A percentile compares a stretch with the other conserved stretches of the same genome.
Evolutionary conservation across 768 basidiomycete species (phyloP).

Genomic region (Calocybe gangraenosa): DNA sequence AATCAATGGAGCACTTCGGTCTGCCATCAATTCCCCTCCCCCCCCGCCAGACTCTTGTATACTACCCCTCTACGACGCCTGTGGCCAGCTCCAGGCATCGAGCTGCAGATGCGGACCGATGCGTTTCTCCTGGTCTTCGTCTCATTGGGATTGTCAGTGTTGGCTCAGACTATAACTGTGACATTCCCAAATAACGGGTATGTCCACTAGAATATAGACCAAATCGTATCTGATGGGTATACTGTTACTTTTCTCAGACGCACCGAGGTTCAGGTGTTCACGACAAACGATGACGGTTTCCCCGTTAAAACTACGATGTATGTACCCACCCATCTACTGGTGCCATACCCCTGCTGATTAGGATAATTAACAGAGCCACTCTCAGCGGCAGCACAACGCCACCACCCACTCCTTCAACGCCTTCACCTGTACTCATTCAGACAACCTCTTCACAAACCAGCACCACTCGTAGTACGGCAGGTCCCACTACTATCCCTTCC

Average conservation of each 20-base stretch:
- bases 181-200: constrained; percentile 7
- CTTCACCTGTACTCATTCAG: too few relatives aligned
- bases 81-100: constrained; percentile 4
- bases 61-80: background rate
- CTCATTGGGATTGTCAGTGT: background rate
- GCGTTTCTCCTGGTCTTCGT: background rate
- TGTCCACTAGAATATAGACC: background rate
- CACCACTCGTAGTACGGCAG: background rate
- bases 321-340: background rate
- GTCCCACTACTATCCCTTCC: constrained; percentile 2
- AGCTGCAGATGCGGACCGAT: constrained; percentile 9
- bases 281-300: constrained; percentile 4
- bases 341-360: background rate
- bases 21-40: constrained; percentile 3
- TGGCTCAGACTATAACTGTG: constrained; percentile 10
- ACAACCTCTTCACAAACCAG: background rate
- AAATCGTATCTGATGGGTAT: background rate
- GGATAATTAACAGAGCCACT: constrained; percentile 6
- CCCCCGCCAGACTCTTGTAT: constrained; percentile 6
- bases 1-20: constrained; percentile 2
- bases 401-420: constrained; percentile 7
- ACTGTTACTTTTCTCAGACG: constrained; percentile 1
- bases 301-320: constrained; percentile 3
- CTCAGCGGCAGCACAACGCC: constrained; percentile 9
- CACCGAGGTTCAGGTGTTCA: constrained; percentile 3